These are phyloP conservation scores for Proteromonas lacertae DNA, from an alignment of 352 stramenopile genomes.

Conservation along the genomic window DNA sequence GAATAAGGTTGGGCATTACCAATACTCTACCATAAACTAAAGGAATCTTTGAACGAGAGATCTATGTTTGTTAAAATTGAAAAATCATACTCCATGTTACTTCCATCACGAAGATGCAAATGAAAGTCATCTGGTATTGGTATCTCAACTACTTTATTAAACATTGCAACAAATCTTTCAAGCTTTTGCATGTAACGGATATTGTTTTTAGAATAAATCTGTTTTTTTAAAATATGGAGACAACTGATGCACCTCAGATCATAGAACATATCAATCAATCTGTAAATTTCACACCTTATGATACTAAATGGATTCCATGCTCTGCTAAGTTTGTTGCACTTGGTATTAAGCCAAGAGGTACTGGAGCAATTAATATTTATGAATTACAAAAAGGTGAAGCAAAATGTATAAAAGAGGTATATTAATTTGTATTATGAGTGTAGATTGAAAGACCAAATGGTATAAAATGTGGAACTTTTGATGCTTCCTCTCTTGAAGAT, in stretches of 20 bases:
- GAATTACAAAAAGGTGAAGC: no score
- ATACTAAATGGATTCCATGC: slow-evolving; percentile 66
- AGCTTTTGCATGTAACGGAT: no score
- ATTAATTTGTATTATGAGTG: no score
- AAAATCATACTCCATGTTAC: slow-evolving; percentile 26
- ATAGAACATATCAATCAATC: slow-evolving; percentile 69
- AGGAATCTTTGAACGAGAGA: no score
- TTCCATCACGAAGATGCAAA: slow-evolving; percentile 74
- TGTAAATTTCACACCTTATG: slow-evolving; percentile 63
- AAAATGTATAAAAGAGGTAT: no score
- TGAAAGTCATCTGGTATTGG: slow-evolving; percentile 68
- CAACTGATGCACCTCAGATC: slow-evolving; percentile 67
- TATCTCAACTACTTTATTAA: no score
- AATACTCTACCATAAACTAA: no score
- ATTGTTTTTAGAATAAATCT: no score
- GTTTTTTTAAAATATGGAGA: slow-evolving; percentile 68
- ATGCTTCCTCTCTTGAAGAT: slow-evolving; percentile 41
- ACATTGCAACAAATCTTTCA: no score
- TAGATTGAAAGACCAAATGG: slow-evolving; percentile 32
- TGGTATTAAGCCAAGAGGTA: slow-evolving; percentile 60
- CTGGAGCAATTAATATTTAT: slow-evolving; percentile 35
- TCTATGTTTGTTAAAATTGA: no score
- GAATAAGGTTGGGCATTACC: slow-evolving; percentile 93
- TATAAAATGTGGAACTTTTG: slow-evolving; percentile 80
- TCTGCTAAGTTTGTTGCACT: slow-evolving; percentile 54